Conservation (phyloP, 106 monocot species). For the Acorus calamus region DNA sequence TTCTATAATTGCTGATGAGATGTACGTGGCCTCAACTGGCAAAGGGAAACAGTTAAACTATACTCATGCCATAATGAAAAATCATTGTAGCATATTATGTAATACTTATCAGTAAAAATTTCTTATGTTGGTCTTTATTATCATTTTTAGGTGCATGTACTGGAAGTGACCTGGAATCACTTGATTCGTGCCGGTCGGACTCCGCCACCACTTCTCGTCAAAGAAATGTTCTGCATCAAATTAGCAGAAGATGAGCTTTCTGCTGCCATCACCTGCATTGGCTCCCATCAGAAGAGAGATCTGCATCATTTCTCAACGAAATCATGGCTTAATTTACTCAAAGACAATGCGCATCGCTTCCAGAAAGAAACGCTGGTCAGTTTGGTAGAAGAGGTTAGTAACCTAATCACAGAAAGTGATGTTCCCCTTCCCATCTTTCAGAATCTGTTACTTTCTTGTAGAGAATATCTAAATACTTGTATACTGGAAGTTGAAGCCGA, state of each 20-base stretch:
- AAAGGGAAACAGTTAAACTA: no score
- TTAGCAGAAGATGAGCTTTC: constrained; percentile 33
- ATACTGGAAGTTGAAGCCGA: no score
- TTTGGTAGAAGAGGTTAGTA: constrained; percentile 26
- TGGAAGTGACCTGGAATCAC: constrained; percentile 69
- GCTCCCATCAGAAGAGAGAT: constrained; percentile 19
- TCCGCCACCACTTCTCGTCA: constrained; percentile 64
- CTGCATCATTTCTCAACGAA: constrained; percentile 36
- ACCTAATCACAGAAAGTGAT: constrained; percentile 9
- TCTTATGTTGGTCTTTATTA: neutral
- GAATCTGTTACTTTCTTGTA: constrained; percentile 57
- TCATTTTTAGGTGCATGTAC: constrained; percentile 36
- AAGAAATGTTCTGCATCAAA: constrained; percentile 70
- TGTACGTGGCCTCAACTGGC: no score
- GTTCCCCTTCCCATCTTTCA: constrained; percentile 16
- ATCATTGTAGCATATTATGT: neutral
- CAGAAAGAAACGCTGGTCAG: constrained; percentile 21
- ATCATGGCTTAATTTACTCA: constrained; percentile 54
- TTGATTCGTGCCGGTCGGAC: constrained; percentile 34
- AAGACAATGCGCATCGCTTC: constrained; percentile 22
- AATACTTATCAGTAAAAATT: neutral
- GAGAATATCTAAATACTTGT: constrained; percentile 9
- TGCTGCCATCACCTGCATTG: constrained; percentile 46
- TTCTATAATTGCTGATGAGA: no score
- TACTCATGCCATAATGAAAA: neutral